phyloP scores from a whole-genome alignment of 176 grass and related monocot species.

The Eleusine coracana region DNA sequence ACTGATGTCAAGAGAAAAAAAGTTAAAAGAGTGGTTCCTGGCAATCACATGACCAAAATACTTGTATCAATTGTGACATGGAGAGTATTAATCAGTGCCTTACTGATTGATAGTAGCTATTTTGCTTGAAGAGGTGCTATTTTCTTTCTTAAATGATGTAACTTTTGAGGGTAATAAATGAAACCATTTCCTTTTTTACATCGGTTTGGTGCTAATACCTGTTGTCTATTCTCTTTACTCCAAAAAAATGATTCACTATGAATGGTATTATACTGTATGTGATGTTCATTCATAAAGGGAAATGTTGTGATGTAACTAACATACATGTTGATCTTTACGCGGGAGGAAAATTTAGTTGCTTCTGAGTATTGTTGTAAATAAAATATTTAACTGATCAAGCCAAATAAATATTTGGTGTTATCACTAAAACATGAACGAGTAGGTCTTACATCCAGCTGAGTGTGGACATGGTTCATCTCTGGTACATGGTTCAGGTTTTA shows the following conservation, averaged over 20 bases:
- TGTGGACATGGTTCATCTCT: background rate
- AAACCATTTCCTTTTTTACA: background rate
- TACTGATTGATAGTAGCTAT: background rate
- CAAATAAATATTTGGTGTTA: background rate
- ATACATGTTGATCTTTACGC: conserved; percentile 23
- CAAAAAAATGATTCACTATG: background rate
- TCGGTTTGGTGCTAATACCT: background rate
- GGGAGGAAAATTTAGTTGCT: background rate
- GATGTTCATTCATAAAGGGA: conserved; percentile 5
- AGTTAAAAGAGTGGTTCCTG: background rate
- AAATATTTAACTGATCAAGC: background rate
- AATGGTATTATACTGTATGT: background rate
- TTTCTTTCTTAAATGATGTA: background rate
- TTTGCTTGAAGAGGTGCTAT: conserved; percentile 2
- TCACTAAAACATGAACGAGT: background rate
- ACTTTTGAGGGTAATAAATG: background rate
- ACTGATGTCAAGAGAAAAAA: background rate
- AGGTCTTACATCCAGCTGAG: background rate
- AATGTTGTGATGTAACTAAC: background rate
- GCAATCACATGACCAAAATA: background rate
- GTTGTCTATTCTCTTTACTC: background rate
- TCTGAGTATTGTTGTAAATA: background rate
- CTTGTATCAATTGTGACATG: background rate
- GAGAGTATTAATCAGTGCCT: background rate
- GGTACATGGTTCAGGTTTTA: conserved; percentile 10